Evolutionary conservation across 805 yeast genomes (phyloP), one percentile per base, ranked within the genome.

Genomic region (Nakazawaea anatomiae): DNA sequence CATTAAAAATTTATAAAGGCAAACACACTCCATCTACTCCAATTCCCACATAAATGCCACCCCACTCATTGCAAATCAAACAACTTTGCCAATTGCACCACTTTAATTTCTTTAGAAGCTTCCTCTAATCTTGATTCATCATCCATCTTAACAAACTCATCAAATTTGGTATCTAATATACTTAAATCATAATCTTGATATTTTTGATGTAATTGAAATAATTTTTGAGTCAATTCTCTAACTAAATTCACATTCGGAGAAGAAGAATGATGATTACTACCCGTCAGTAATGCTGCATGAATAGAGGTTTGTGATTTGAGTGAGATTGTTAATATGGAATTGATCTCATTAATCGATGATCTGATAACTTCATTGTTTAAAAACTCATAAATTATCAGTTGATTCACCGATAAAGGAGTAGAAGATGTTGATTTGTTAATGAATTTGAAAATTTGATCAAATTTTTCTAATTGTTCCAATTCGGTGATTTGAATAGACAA

Each of bases 131-230:
- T 12, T 11, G 35, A 14, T 6, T 32, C 47, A 10, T 29, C 38
- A 14, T 14, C 30, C 31, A 6, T 3, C 32, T 38, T 8, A n/a
- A 42, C 18, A 43, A 38, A 48, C 10, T 42, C 38, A 14, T 48
- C 39, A 11, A 43, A 39, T 34, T 39, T 34, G 8, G 6, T 9
- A 6, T 45, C 18, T 28, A 45, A 41, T 8, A 8, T n/a, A 8
- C 31, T 32, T 27, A 44, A 18, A 42, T 50, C 49, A 38, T 45
- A 45, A 35, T 50, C 50, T 31, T 34, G 36, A 14, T 45, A 45
- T 31, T n/a, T 36, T 25, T 50, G 50, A 29, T 45, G 34, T 8
- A 45, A 45, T 12, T 46, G 8, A 30, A 29, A 18, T 3, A 46
- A 8, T 9, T 29, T 46, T 14, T 30, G 12, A 11, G 48, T 46